Percentiles rank a stretch among this genome's conserved stretches.
These are phyloP conservation scores for Fusarium equiseti DNA, from an alignment of 2,329 filamentous ascomycete species.

Conservation along the genomic window DNA sequence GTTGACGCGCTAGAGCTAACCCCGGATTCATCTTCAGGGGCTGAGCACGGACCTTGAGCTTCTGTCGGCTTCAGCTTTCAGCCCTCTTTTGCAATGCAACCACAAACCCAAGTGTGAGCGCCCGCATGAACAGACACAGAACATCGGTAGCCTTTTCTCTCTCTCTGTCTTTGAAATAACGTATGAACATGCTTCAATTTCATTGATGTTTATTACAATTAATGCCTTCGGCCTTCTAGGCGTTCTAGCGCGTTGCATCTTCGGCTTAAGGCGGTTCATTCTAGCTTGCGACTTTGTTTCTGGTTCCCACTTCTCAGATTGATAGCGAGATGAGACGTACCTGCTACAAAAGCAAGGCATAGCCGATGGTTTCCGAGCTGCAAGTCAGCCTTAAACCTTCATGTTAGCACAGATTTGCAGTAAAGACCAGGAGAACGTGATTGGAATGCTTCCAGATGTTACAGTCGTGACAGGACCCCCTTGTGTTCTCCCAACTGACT, in stretches of 20 bases:
- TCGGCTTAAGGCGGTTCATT: conserved; percentile 27
- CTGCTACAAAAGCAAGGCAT: neutral
- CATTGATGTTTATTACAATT: neutral
- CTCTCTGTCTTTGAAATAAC: neutral
- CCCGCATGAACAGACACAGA: neutral
- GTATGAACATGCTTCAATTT: too few species aligned
- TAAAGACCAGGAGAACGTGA: too few species aligned
- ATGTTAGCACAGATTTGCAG: accelerated
- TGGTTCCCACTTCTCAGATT: neutral
- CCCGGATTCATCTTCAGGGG: conserved; percentile 39
- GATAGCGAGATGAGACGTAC: neutral
- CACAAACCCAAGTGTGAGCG: neutral
- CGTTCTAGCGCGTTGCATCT: neutral
- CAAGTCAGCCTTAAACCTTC: neutral
- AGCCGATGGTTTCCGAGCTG: conserved; percentile 23
- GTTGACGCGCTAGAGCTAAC: conserved; percentile 36
- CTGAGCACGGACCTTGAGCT: conserved; percentile 10
- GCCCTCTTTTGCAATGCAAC: neutral
- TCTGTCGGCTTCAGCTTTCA: conserved; percentile 9
- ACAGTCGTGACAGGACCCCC: too few species aligned
- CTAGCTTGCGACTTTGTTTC: neutral
- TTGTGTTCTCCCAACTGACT: neutral
- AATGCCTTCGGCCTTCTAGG: neutral
- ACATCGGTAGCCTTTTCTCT: neutral
- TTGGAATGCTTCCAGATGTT: neutral